Conservation (phyloP, 73 alveolate genomes). For the Symbiodinium natans region DNA sequence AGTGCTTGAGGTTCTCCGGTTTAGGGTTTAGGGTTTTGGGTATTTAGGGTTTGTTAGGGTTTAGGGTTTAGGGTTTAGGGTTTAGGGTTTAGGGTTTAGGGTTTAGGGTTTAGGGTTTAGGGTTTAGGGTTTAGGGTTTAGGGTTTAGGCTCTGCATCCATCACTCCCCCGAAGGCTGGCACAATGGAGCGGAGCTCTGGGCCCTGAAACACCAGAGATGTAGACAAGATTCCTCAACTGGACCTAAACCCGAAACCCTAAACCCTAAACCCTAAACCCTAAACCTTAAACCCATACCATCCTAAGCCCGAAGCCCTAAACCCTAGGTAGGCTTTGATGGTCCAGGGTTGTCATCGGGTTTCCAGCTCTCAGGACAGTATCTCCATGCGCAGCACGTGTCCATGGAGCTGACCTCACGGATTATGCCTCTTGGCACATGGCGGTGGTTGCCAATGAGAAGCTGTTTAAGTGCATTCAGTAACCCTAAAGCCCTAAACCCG, state of each 20-base stretch:
- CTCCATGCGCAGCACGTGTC: slow-evolving; percentile 59
- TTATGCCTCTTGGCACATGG: slow-evolving; percentile 10
- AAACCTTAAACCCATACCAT: background rate
- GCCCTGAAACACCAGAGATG: no score
- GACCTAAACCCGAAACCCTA: no score
- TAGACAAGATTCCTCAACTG: no score
- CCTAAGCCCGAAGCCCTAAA: background rate
- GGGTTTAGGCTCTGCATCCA: no score
- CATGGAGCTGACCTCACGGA: slow-evolving; percentile 41
- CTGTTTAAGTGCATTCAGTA: no score
- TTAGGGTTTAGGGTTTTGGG: no score
- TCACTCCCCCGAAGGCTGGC: no score
- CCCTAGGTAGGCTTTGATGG: background rate
- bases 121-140: background rate
- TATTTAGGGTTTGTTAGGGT: no score
- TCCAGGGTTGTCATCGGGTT: background rate
- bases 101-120: background rate
- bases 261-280: no score
- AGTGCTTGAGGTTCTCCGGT: background rate
- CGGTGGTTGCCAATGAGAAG: background rate
- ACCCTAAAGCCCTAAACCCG: background rate
- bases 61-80: background rate
- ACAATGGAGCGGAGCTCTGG: no score
- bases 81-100: background rate
- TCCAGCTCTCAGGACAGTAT: slow-evolving; percentile 40